Evolutionary conservation across 192 early-diverging fungal genomes (phyloP), one percentile per base, ranked within the genome.

Genomic region (Thoreauomyces humboldtii): DNA sequence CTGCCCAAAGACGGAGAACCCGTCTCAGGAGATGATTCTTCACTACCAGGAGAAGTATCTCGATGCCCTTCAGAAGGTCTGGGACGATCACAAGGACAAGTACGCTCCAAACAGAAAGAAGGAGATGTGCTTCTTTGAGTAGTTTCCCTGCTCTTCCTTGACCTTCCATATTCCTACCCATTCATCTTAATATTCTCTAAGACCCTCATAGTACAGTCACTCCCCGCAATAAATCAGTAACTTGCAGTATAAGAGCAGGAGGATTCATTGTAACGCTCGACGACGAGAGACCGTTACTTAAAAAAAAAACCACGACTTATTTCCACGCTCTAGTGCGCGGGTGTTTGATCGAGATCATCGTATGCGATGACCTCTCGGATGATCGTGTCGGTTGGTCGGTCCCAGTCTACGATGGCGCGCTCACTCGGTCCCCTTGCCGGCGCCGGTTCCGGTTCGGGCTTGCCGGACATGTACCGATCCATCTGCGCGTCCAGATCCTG

Each of bases 31-130:
- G 50, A 73, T 89, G 31, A 15, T 91, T 9, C 25, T 70, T 6
- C 75, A 75, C 28, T 77, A 87, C 38, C 91, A 92, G 31, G 68
- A 80, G 45, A 54, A 77, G 60, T 92, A 92, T 56, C 80, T 92
- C 62, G 79, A 84, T 24, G 87, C 71, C 29, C 63, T 92, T 42
- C 35, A 82, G 66, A 22, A 31, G 6, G 77, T 92, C 19, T 91
- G 80, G 73, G 74, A 91, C 31, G 65, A 71, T 21, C 81, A 89
- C 77, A 91, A 91, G 76, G 87, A 91, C 51, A 69, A 81, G 31
- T 90, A 89, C 44, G 82, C 87, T 17, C 80, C 78, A 15, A 70
- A 85, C 55, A 78, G 88, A 32, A 84, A 73, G 31, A 73, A 77
- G 51, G 89, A 89, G 29, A 73, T 92, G 57, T 67, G 65, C 11